These are phyloP conservation scores for Zygoascus tannicola DNA, from an alignment of 805 yeast species.

Conservation along the genomic window DNA sequence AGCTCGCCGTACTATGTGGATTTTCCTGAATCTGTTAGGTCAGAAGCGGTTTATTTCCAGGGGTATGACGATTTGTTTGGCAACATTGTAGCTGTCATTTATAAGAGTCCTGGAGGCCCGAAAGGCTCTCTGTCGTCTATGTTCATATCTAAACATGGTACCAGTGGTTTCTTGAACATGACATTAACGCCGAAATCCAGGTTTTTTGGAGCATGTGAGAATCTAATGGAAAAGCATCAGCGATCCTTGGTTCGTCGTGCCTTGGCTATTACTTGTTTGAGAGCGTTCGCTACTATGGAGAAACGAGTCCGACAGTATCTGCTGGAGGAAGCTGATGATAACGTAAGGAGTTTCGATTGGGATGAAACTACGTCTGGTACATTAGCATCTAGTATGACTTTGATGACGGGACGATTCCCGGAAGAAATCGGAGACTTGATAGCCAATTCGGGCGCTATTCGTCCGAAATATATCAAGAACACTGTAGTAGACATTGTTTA, in stretches of 20 bases:
- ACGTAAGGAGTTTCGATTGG: slow-evolving; percentile 33
- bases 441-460: slow-evolving; percentile 49
- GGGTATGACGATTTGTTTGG: slow-evolving; percentile 30
- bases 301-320: slow-evolving; percentile 19
- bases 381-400: slow-evolving; percentile 55
- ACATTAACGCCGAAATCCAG: slow-evolving; percentile 52
- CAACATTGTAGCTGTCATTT: slow-evolving; percentile 27
- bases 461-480: slow-evolving; percentile 40
- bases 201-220: slow-evolving; percentile 72
- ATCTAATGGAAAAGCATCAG: slow-evolving; percentile 42
- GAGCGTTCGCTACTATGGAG: slow-evolving; percentile 54
- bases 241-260: slow-evolving; percentile 59
- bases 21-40: slow-evolving; percentile 11
- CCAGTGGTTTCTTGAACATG: slow-evolving; percentile 47
- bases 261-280: slow-evolving; percentile 63
- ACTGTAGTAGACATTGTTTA: slow-evolving; percentile 68
- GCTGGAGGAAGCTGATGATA: slow-evolving; percentile 2
- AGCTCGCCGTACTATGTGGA: slow-evolving; percentile 27
- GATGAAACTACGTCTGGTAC: slow-evolving; percentile 85
- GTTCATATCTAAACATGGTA: slow-evolving; percentile 44
- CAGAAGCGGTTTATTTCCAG: slow-evolving; percentile 30
- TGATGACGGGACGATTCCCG: slow-evolving; percentile 47
- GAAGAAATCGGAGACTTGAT: slow-evolving; percentile 47
- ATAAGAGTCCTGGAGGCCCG: slow-evolving; percentile 18
- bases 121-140: slow-evolving; percentile 22